Conservation (phyloP, 257 asterid genomes). For the Plectranthus barbatus region DNA sequence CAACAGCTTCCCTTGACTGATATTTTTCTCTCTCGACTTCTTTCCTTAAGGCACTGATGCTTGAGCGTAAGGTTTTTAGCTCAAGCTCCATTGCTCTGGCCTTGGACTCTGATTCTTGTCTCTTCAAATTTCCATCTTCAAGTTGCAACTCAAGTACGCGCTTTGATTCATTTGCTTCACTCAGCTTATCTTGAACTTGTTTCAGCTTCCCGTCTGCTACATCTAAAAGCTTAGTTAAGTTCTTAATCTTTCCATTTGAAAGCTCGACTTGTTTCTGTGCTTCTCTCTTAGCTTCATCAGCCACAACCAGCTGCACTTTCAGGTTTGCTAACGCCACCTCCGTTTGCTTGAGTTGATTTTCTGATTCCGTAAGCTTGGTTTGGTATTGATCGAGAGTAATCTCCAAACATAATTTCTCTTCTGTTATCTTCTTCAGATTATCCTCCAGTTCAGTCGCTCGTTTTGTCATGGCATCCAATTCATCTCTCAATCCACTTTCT, state of each 20-base stretch:
- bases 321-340: constrained; percentile 30
- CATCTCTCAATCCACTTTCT: constrained; percentile 24
- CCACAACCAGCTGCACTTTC: constrained; percentile 35
- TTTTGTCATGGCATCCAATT: constrained; percentile 25
- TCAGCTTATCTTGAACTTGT: constrained; percentile 35
- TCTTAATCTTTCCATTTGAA: constrained; percentile 30
- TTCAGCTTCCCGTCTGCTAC: constrained; percentile 35
- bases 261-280: constrained; percentile 32
- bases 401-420: constrained; percentile 46
- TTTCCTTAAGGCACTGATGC: constrained; percentile 26
- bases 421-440: constrained; percentile 33
- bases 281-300: constrained; percentile 41
- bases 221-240: constrained; percentile 32
- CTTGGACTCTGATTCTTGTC: constrained; percentile 38
- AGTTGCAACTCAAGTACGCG: constrained; percentile 28
- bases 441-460: constrained; percentile 43
- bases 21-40: constrained; percentile 37
- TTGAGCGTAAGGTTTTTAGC: constrained; percentile 33
- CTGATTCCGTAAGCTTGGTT: constrained; percentile 43
- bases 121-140: constrained; percentile 31
- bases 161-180: constrained; percentile 29
- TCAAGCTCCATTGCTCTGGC: constrained; percentile 32
- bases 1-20: constrained; percentile 43
- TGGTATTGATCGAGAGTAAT: constrained; percentile 35
- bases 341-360: constrained; percentile 40